phyloP scores from a whole-genome alignment of 129 eudicot genomes.

The Mikania micrantha region DNA sequence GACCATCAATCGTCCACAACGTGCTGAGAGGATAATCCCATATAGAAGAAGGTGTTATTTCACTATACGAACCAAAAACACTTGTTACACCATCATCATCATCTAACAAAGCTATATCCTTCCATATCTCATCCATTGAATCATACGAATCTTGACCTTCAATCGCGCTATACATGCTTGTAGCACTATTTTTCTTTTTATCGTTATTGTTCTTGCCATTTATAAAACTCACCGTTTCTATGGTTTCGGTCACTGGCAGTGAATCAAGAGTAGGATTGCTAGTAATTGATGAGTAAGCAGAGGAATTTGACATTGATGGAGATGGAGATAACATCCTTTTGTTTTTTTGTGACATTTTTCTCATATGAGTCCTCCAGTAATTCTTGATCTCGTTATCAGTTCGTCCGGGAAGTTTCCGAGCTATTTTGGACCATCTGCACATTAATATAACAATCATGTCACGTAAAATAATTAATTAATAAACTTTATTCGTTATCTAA shows the following conservation, averaged over 20 bases:
- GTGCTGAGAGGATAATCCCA: slow-evolving; percentile 59
- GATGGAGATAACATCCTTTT: slow-evolving; percentile 37
- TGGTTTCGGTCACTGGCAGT: slow-evolving; percentile 16
- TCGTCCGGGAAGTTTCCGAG: slow-evolving; percentile 81
- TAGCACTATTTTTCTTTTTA: slow-evolving; percentile 8
- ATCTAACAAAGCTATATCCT: slow-evolving; percentile 45
- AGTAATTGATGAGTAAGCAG: slow-evolving; percentile 30
- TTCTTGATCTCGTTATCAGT: slow-evolving; percentile 93
- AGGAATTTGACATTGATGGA: slow-evolving; percentile 30
- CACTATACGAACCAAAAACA: slow-evolving; percentile 23
- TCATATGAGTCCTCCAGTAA: slow-evolving; percentile 92
- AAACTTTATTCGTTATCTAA: too few species aligned
- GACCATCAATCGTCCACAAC: slow-evolving; percentile 46
- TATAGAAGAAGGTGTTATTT: slow-evolving; percentile 36
- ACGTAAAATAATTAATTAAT: too few species aligned
- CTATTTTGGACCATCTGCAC: slow-evolving; percentile 93
- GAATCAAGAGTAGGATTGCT: slow-evolving; percentile 30
- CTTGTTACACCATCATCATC: slow-evolving; percentile 26
- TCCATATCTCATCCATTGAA: slow-evolving; percentile 88
- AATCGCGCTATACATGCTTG: slow-evolving; percentile 10
- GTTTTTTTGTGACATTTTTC: slow-evolving; percentile 70
- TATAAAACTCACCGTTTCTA: slow-evolving; percentile 16
- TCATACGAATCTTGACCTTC: slow-evolving; percentile 23
- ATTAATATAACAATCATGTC: not conserved
- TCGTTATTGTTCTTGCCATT: not conserved